Evolutionary conservation across 2,329 filamentous ascomycete genomes (phyloP), one percentile per base, ranked within the genome.

Genomic region (Neofusicoccum sp.): DNA sequence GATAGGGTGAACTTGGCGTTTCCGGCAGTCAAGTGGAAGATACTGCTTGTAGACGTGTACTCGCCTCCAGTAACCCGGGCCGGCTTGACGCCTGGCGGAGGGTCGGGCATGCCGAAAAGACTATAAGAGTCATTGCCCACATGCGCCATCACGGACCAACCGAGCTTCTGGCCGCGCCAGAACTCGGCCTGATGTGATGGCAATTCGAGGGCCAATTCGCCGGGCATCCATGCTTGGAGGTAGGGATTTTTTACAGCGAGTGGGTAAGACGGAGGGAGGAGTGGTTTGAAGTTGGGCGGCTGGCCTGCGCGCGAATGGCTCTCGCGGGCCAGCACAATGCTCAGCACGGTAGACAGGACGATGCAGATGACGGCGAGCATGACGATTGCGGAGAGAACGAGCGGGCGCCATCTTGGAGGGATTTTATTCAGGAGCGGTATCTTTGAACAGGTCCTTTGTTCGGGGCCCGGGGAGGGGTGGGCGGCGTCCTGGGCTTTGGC

Each of bases 241-340:
- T 79, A 80, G 31, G 78, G 77, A 63, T 76, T 79, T 33, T 74
- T 73, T 6, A 80, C 78, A 6, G 78, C 79, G 44, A 80, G 64
- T 1, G 78, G 78, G 64, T 80, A 80, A 1, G 79, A 78, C 3
- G 78, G 79, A 3, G 78, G 77, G n/a, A 71, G 65, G 3, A 74
- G 59, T 41, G 72, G 73, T 3, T 69, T 64, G 58, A 69, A 72
- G 12, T 12, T 49, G 14, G 48, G 31, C 28, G 60, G 54, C 3
- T 48, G 36, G 22, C 41, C 22, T 22, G 43, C 31, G 6, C 16
- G 4, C 28, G 4, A 1, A 4, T 6, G 22, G 44, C 37, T 28
- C 29, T 43, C 44, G 16, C 31, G 50, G 3, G 52, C 37, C n/a
- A 65, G 44, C 8, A 65, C 61, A 12, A 54, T 37, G 39, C 59